A percentile compares a stretch with the other conserved stretches of the same genome.
phyloP scores from a whole-genome alignment of 257 asterid genomes.

The Echites panduratus region DNA sequence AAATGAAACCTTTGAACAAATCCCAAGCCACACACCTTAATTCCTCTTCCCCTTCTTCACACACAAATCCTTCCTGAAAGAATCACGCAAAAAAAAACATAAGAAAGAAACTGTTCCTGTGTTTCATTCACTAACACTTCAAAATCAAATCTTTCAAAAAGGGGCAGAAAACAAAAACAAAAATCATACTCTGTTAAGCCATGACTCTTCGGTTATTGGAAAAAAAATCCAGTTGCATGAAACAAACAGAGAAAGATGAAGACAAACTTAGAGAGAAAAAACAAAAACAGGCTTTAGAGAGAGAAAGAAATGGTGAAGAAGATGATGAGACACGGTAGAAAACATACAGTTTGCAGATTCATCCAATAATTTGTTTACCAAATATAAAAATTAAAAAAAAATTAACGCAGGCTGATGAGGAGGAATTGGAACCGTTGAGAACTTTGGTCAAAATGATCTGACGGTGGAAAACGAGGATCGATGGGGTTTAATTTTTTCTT shows the following conservation, averaged over 20 bases:
- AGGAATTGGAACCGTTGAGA: neutral
- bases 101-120: conserved; percentile 3
- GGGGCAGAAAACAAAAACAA: no score
- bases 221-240: conserved; percentile 1
- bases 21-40: neutral
- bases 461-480: neutral
- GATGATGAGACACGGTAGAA: conserved; percentile 8
- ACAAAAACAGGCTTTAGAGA: neutral
- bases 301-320: conserved; percentile 2
- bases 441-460: neutral
- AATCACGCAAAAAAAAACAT: no score
- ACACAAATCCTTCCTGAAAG: neutral
- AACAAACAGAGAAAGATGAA: neutral
- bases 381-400: neutral
- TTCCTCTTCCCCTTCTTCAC: no score
- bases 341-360: neutral
- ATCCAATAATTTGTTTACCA: neutral
- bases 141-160: neutral
- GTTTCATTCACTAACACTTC: neutral
- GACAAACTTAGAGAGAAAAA: neutral
- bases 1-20: conserved; percentile 2
- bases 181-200: neutral
- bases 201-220: neutral
- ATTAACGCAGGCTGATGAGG: neutral
- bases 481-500: neutral